phyloP scores from a whole-genome alignment of 768 basidiomycete genomes.

The Kwoniella pini region DNA sequence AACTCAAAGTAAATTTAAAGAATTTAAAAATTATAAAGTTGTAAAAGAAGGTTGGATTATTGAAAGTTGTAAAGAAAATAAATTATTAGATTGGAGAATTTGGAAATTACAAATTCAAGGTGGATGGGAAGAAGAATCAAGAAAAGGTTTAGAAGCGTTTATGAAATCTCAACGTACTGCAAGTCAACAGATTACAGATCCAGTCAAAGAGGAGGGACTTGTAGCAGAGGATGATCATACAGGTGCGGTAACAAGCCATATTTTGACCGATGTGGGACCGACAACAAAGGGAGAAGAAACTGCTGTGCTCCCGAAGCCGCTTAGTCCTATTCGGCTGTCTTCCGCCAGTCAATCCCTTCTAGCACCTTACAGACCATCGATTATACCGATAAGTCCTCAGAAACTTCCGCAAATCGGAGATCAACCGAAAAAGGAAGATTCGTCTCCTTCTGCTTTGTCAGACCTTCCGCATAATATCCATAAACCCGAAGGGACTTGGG shows the following conservation, averaged over 20 bases:
- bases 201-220: background rate
- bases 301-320: background rate
- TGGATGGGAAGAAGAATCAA: constrained; percentile 43
- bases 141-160: constrained; percentile 48
- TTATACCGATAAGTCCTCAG: constrained; percentile 30
- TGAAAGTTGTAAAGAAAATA: constrained; percentile 69
- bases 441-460: constrained; percentile 9
- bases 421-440: background rate
- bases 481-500: constrained; percentile 56
- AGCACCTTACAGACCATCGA: constrained; percentile 1
- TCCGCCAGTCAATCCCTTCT: constrained; percentile 5
- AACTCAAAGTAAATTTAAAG: constrained; percentile 82
- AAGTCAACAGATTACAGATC: background rate
- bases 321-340: background rate
- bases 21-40: constrained; percentile 88
- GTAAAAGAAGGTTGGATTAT: constrained; percentile 85
- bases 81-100: constrained; percentile 75
- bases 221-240: no score
- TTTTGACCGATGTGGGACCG: background rate
- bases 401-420: background rate
- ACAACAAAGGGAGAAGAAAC: background rate
- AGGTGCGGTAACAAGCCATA: no score
- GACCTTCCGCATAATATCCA: constrained; percentile 27
- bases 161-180: constrained; percentile 15
- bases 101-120: constrained; percentile 58